Evolutionary conservation across 495 filamentous ascomycete genomes (phyloP).

Genomic region (Entonaema liquescens): DNA sequence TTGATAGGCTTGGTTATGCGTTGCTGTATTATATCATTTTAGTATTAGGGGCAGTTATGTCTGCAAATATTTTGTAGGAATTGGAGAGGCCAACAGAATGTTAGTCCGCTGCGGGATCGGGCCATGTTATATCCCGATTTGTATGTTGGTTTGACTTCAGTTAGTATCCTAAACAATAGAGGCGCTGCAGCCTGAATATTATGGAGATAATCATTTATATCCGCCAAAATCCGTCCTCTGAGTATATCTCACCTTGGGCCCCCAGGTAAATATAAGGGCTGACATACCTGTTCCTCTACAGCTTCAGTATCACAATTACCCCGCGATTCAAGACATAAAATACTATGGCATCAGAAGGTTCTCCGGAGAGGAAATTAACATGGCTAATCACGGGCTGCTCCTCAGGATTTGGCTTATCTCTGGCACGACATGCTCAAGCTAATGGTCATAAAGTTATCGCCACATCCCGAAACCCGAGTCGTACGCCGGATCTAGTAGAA

Average conservation of each 20-base stretch:
- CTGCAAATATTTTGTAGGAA: too few relatives aligned
- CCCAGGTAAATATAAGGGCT: too few relatives aligned
- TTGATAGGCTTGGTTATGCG: too few relatives aligned
- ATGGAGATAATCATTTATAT: conserved; percentile 28
- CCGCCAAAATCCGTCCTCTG: conserved; percentile 1
- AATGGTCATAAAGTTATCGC: conserved; percentile 66
- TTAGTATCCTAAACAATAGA: neutral
- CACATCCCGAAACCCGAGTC: conserved; percentile 55
- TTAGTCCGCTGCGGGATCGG: neutral
- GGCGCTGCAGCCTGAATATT: neutral
- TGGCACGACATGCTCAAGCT: conserved; percentile 53
- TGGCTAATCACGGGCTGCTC: conserved; percentile 59
- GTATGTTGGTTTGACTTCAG: neutral
- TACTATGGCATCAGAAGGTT: conserved; percentile 7
- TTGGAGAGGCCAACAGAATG: too few relatives aligned
- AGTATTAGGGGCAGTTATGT: too few relatives aligned
- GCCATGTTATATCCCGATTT: neutral
- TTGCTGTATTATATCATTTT: too few relatives aligned
- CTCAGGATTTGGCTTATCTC: conserved; percentile 53
- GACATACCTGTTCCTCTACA: neutral
- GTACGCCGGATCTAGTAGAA: conserved; percentile 49
- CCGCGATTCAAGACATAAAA: conserved; percentile 3
- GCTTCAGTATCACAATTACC: neutral
- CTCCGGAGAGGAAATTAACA: conserved; percentile 32
- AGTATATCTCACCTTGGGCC: neutral